Evolutionary conservation across 495 filamentous ascomycete species (phyloP).

Genomic region (Penicillium waksmanii): DNA sequence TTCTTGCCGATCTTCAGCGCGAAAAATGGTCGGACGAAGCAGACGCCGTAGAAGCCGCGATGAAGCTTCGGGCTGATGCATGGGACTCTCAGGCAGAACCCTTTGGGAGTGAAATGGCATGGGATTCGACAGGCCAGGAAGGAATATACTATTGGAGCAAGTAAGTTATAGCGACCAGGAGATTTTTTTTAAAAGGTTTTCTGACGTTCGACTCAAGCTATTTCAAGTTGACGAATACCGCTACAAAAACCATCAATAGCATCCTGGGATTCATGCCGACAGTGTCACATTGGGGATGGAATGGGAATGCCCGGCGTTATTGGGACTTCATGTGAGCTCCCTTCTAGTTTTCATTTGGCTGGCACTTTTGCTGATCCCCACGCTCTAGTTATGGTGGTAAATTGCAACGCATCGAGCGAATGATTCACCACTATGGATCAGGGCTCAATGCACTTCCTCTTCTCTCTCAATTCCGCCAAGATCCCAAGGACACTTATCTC

Average conservation of each 20-base stretch:
- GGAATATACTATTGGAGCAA: constrained; percentile 58
- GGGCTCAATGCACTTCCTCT: constrained; percentile 55
- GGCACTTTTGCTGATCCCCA: background rate
- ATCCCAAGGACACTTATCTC: constrained; percentile 38
- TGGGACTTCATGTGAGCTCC: constrained; percentile 49
- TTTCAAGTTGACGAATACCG: constrained; percentile 45
- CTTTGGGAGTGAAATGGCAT: constrained; percentile 59
- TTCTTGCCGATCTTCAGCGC: constrained; percentile 46
- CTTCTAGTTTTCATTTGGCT: background rate
- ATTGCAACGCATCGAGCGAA: constrained; percentile 52
- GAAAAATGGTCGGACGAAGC: constrained; percentile 45
- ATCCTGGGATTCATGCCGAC: constrained; percentile 56
- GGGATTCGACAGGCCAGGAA: constrained; percentile 60
- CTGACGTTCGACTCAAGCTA: constrained; percentile 29
- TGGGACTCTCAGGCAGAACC: constrained; percentile 50
- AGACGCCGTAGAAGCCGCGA: constrained; percentile 34
- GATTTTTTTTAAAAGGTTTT: background rate
- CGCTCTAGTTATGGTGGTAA: constrained; percentile 44
- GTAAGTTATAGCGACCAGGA: constrained; percentile 37
- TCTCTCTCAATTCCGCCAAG: constrained; percentile 46
- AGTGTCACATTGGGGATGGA: constrained; percentile 58
- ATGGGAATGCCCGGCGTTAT: constrained; percentile 56
- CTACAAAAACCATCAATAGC: constrained; percentile 49
- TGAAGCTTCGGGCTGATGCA: constrained; percentile 44
- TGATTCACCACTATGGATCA: constrained; percentile 62